Evolutionary conservation across 2,329 filamentous ascomycete species (phyloP).

Genomic region (Neopestalotiopsis sp.): DNA sequence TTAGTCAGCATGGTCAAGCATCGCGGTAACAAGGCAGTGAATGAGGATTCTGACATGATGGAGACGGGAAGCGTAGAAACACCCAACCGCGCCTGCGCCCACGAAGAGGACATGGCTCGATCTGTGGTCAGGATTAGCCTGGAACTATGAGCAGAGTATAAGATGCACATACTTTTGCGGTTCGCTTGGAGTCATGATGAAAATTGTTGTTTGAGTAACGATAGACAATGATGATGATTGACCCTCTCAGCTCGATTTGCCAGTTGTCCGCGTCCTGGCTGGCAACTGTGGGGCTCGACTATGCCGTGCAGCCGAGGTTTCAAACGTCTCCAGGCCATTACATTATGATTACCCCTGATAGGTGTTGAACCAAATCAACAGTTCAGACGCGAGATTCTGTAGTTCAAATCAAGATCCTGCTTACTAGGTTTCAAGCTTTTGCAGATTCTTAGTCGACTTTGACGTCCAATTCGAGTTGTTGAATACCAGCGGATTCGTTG

Average conservation of each 20-base stretch:
- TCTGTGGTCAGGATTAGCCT: constrained; percentile 30
- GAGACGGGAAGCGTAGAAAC: constrained; percentile 74
- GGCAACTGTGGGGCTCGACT: neutral
- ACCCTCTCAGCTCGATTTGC: neutral
- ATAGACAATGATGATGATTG: neutral
- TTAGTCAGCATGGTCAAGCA: neutral
- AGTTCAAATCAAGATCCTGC: no score
- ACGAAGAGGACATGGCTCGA: constrained; percentile 68
- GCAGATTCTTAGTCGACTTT: no score
- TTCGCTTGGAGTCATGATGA: neutral
- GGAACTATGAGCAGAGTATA: neutral
- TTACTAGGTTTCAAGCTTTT: no score
- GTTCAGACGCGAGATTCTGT: no score
- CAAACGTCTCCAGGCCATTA: neutral
- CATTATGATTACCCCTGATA: no score
- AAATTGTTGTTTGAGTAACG: neutral
- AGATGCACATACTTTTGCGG: neutral
- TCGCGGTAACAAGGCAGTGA: neutral
- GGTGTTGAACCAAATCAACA: no score
- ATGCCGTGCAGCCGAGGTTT: neutral
- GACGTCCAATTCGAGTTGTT: no score
- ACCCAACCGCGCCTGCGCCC: constrained; percentile 74
- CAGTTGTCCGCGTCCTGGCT: neutral
- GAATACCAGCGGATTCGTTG: no score
- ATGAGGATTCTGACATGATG: constrained; percentile 54